phyloP scores from a whole-genome alignment of 331 rosid genomes.

The Malus hybrid region DNA sequence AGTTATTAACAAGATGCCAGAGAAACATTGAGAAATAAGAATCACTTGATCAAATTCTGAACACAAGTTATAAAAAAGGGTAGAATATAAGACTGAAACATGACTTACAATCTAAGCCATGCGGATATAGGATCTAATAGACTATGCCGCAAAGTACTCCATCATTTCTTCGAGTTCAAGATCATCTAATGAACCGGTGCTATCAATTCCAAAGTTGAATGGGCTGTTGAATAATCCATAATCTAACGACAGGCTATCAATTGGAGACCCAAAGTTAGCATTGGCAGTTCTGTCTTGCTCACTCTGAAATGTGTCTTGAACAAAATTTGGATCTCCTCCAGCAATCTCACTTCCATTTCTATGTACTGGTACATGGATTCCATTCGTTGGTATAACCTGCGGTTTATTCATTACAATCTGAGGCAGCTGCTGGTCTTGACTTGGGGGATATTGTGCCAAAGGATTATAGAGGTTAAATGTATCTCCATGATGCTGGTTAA shows the following conservation, averaged over 20 bases:
- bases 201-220: constrained; percentile 21
- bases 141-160: constrained; percentile 78
- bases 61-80: background rate
- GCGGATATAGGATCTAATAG: constrained; percentile 29
- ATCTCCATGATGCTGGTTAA: constrained; percentile 26
- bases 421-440: constrained; percentile 36
- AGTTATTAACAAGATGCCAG: background rate
- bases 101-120: constrained; percentile 34
- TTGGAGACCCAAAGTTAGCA: constrained; percentile 57
- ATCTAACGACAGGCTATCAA: constrained; percentile 49
- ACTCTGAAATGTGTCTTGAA: constrained; percentile 41
- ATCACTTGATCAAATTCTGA: background rate
- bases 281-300: constrained; percentile 59
- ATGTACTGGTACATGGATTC: constrained; percentile 30
- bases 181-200: constrained; percentile 37
- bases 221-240: constrained; percentile 59
- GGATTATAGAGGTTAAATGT: constrained; percentile 36
- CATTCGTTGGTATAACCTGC: constrained; percentile 41
- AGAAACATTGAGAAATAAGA: background rate
- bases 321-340: constrained; percentile 45
- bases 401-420: constrained; percentile 34
- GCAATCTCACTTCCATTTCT: constrained; percentile 39
- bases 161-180: constrained; percentile 57
- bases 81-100: constrained; percentile 6
- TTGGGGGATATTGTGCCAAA: constrained; percentile 24